Percentiles rank a stretch among this genome's conserved stretches.
phyloP scores from a whole-genome alignment of 2,329 filamentous ascomycete species.

The Trichoderma koningii region DNA sequence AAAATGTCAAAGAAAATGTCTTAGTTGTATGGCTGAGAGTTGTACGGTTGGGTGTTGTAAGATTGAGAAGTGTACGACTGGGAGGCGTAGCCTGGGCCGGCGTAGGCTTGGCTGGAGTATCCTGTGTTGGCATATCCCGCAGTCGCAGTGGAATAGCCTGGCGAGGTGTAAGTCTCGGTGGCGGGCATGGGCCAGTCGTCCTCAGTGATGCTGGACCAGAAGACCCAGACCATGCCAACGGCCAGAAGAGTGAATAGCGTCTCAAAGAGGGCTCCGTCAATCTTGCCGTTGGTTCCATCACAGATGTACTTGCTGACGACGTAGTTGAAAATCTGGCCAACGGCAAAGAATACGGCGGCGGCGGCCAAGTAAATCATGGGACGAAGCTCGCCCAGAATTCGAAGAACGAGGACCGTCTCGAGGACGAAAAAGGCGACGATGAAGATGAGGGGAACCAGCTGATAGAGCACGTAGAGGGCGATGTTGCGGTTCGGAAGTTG shows the following conservation, averaged over 20 bases:
- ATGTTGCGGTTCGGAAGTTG: slow-evolving; percentile 69
- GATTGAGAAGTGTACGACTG: slow-evolving; percentile 20
- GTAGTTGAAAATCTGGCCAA: slow-evolving; percentile 96
- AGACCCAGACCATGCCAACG: slow-evolving; percentile 83
- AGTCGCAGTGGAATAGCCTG: slow-evolving; percentile 10
- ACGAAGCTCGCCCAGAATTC: slow-evolving; percentile 81
- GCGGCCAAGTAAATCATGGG: slow-evolving; percentile 86
- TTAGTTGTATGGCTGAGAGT: slow-evolving; percentile 24
- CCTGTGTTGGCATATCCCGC: slow-evolving; percentile 2
- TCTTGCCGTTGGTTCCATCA: slow-evolving; percentile 76
- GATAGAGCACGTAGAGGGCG: slow-evolving; percentile 90
- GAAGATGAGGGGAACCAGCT: slow-evolving; percentile 84
- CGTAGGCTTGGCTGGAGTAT: slow-evolving; percentile 15
- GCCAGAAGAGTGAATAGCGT: slow-evolving; percentile 87
- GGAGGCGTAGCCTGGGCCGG: slow-evolving; percentile 15
- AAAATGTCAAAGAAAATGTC: slow-evolving; percentile 16
- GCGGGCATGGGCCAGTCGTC: slow-evolving; percentile 84
- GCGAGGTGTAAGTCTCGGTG: slow-evolving; percentile 44
- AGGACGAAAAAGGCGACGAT: slow-evolving; percentile 85
- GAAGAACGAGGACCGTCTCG: slow-evolving; percentile 79
- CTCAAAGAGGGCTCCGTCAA: slow-evolving; percentile 91
- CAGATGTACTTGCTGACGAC: slow-evolving; percentile 90
- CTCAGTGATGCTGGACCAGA: slow-evolving; percentile 99
- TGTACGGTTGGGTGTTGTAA: slow-evolving; percentile 15
- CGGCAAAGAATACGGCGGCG: slow-evolving; percentile 79